Percentiles rank a stretch among this genome's conserved stretches.
Conservation (phyloP, 768 basidiomycete genomes). For the Amanita muscaria region DNA sequence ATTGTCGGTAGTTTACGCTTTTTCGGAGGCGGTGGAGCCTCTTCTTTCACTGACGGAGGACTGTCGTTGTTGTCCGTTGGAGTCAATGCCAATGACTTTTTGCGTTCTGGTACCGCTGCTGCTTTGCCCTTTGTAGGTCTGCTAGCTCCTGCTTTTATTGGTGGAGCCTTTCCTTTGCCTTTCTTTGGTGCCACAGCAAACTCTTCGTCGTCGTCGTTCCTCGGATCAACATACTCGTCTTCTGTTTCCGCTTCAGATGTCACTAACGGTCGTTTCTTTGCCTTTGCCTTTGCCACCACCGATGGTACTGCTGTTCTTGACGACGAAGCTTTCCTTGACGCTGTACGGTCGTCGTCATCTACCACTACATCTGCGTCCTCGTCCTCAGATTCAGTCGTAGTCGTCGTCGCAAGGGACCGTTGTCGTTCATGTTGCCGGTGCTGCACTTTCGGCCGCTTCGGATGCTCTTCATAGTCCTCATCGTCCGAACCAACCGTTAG, state of each 20-base stretch:
- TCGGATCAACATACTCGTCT: constrained; percentile 12
- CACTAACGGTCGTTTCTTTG: constrained; percentile 7
- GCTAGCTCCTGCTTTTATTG: constrained; percentile 8
- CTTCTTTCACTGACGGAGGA: constrained; percentile 22
- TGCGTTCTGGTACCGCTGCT: too few relatives aligned
- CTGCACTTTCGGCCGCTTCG: constrained; percentile 1
- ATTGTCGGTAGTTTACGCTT: constrained; percentile 63
- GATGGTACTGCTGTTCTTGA: too few relatives aligned
- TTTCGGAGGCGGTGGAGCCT: constrained; percentile 33
- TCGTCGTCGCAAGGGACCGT: too few relatives aligned
- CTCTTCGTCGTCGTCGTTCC: constrained; percentile 15
- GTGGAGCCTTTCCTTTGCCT: constrained; percentile 20
- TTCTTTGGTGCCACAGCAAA: constrained; percentile 17
- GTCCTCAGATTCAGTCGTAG: constrained; percentile 1
- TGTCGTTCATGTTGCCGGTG: too few relatives aligned
- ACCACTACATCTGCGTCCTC: constrained; percentile 12
- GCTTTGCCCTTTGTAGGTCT: constrained; percentile 9
- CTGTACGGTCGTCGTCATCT: constrained; percentile 12
- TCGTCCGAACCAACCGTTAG: constrained; percentile 21
- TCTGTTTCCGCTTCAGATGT: constrained; percentile 15
- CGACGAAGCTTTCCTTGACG: background rate
- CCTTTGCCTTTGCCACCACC: background rate
- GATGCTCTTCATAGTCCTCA: constrained; percentile 11
- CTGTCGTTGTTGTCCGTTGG: constrained; percentile 11
- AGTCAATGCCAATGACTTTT: constrained; percentile 3